Base-by-base conservation (phyloP, 169 alveolate species). In the Cyclospora cayetanensis region DNA sequence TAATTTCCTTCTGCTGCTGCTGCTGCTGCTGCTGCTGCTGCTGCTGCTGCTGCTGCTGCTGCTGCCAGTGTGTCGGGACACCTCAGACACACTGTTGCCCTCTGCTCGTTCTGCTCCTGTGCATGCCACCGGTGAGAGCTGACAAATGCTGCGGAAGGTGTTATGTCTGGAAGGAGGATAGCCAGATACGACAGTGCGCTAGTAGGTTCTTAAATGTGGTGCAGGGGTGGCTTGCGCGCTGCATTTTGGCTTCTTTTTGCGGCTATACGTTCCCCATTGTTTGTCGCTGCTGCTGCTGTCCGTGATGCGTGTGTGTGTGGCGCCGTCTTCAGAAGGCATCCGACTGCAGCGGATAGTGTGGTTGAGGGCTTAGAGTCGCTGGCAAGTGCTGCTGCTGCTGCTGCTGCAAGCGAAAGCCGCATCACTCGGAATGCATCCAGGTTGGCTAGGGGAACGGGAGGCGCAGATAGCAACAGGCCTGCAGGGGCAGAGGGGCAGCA, bases 301-400 rank as follows among this genome's bases (percentile, higher is more conserved):
- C n/a, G n/a, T n/a, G n/a, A n/a, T n/a, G 35, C 7, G 76, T 25
- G 34, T 63, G 76, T 29, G 76, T 9, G 15, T 63, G 76, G 15
- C n/a, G 11, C 15, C 15, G 18, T 46, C 37, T 74, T 34, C 76
- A 86, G 92, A 25, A 34, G 41, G 63, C 85, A 86, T 31, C 72
- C 27, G 25, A 46, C 92, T 34, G 79, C 92, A 35, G 92, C 92
- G 37, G 92, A 86, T 66, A 27, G 65, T 31, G 55, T 50, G 29
- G 52, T 41, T 7, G 92, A 86, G 43, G 86, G 76, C n/a, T 41
- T 82, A 25, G 63, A 82, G 79, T 27, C 77, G 1, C 39, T 82
- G 22, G 86, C 31, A 2, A 41, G 66, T 27, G 92, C 92, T 22
- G 91, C 91, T 31, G 91, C 83, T 27, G 91, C 82, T 34, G 80